phyloP scores from a whole-genome alignment of 441 rosid species.

The Pelargonium myrrhifolium region DNA sequence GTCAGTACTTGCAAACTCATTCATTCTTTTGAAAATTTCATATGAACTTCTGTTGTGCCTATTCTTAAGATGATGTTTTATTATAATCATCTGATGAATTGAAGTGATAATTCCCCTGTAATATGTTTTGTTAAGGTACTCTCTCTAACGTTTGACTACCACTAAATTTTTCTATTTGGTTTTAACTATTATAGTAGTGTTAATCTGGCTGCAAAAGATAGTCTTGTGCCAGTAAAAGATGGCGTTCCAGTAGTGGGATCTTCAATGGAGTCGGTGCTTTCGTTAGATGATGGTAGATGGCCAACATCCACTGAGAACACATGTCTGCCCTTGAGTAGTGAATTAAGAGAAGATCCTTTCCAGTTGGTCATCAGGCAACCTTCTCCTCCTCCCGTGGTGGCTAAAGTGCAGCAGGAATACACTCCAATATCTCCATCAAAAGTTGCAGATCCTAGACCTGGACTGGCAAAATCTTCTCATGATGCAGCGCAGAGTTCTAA shows the following conservation, averaged over 20 bases:
- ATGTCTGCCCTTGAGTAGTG: conserved; percentile 37
- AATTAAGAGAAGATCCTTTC: conserved; percentile 66
- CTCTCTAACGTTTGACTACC: conserved; percentile 18
- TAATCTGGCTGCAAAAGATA: conserved; percentile 38
- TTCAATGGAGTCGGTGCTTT: conserved; percentile 71
- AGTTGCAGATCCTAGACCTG: conserved; percentile 99
- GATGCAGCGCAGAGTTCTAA: conserved; percentile 42
- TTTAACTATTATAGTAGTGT: conserved; percentile 33
- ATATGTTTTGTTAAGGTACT: not conserved
- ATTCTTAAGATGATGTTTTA: not conserved
- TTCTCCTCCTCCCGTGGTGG: conserved; percentile 88
- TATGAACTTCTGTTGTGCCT: not conserved
- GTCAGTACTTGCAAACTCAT: conserved; percentile 27
- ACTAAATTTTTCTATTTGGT: conserved; percentile 24
- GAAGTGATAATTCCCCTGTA: not conserved
- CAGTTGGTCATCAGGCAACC: conserved; percentile 71
- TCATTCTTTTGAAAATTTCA: not conserved
- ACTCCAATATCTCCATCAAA: conserved; percentile 72
- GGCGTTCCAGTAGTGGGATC: conserved; percentile 34
- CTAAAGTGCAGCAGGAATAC: conserved; percentile 53
- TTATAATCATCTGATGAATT: not conserved
- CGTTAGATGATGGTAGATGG: conserved; percentile 95
- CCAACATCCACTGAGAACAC: conserved; percentile 41
- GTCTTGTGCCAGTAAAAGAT: conserved; percentile 33
- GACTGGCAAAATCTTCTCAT: conserved; percentile 64